phyloP scores from a whole-genome alignment of 305 asterid species.

The Stenogyne calaminthoides region DNA sequence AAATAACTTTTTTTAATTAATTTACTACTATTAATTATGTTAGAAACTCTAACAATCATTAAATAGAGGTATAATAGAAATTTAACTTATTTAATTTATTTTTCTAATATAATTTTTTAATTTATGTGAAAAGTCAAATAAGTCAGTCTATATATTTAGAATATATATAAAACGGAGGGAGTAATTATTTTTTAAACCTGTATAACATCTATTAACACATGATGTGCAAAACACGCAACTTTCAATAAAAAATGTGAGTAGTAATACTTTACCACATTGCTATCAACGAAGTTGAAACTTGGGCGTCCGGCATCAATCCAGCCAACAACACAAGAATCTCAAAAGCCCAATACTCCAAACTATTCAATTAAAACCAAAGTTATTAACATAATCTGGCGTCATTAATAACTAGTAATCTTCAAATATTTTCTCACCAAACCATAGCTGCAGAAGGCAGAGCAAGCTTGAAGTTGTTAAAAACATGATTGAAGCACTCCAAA shows the following conservation, averaged over 20 bases:
- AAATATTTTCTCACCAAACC: slow-evolving; percentile 56
- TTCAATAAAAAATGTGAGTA: not conserved
- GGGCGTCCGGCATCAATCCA: slow-evolving; percentile 69
- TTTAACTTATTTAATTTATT: no score
- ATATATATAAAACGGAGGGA: no score
- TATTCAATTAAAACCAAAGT: not conserved
- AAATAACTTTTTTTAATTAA: no score
- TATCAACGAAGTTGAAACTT: slow-evolving; percentile 57
- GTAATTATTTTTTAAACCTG: not conserved
- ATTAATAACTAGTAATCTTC: not conserved
- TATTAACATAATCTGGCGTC: not conserved
- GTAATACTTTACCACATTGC: slow-evolving; percentile 67
- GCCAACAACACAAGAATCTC: slow-evolving; percentile 74
- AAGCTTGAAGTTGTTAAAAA: slow-evolving; percentile 45
- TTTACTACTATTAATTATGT: no score
- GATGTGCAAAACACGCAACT: not conserved
- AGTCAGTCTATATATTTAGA: no score
- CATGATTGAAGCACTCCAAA: slow-evolving; percentile 39
- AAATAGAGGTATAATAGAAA: no score
- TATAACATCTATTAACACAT: not conserved
- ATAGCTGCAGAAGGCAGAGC: slow-evolving; percentile 82
- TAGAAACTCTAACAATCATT: no score
- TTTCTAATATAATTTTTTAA: no score
- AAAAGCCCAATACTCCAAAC: slow-evolving; percentile 81
- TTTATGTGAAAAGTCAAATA: no score